Evolutionary conservation across 345 rosid species (phyloP), one percentile per base, ranked within the genome.

Genomic region (Ailanthus altissimus): DNA sequence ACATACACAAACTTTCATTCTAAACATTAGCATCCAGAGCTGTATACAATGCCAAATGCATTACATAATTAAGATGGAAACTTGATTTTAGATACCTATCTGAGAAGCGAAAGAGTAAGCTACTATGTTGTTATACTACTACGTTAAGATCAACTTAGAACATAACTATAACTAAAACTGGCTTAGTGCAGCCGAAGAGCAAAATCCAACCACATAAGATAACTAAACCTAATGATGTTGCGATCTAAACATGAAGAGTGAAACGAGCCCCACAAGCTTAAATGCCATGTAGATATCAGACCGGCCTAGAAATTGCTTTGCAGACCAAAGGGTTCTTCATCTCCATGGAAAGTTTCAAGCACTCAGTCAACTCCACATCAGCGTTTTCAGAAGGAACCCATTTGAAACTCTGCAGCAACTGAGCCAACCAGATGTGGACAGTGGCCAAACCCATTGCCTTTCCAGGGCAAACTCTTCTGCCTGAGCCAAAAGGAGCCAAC

Each of bases 401-500:
- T 3, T 82, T 68, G 80, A 87, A 86, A 32, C 65, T 77, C 16
- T 86, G 91, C 38, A 91, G 82, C 50, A 91, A 23, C 61, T 89
- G 94, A 62, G 78, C 93, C 26, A 89, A 74, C 94, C 91, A 91
- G 51, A 91, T 81, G 54, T 86, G 83, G 32, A 88, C 90, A 32
- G 90, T 88, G 0, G 88, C 84, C 28, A 91, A 72, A 12, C 93
- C 94, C 94, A 91, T 81, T 1, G 89, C 76, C 72, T 89, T 91
- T 5, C 94, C 94, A 0, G 94, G 94, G 38, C 94, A 91, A 72
- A 89, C 93, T 82, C 93, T 85, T 45, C 94, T 78, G 12, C 93
- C 94, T 2, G 94, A 71, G 0, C 94, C 94, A 1, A 91, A 91
- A 0, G 94, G 94, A 49, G 94, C 91, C 80, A 89, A 60, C 83